These are phyloP conservation scores for Pythium phragmitis DNA, from an alignment of 352 stramenopile species.

Conservation along the genomic window DNA sequence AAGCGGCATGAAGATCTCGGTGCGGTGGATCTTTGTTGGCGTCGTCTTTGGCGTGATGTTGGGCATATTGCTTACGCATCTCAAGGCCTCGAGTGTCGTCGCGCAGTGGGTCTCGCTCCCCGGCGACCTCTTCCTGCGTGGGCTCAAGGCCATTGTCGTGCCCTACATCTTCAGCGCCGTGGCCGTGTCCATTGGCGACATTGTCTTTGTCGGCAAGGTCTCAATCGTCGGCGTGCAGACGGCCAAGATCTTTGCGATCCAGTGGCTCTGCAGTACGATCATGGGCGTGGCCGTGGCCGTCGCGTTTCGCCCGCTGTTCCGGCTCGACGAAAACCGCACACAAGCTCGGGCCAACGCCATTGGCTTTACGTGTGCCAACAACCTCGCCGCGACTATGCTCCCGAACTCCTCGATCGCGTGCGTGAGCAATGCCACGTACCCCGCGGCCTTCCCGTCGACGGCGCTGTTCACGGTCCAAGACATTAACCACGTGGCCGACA, in stretches of 20 bases:
- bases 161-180: constrained; percentile 81
- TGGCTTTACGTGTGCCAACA: neutral
- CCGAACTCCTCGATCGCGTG: constrained; percentile 17
- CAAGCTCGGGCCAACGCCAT: neutral
- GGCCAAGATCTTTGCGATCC: constrained; percentile 50
- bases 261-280: constrained; percentile 44
- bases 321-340: constrained; percentile 12
- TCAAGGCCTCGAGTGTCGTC: constrained; percentile 40
- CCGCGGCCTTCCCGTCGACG: constrained; percentile 2
- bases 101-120: constrained; percentile 61
- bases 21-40: constrained; percentile 48
- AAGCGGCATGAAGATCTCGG: constrained; percentile 47
- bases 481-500: constrained; percentile 42
- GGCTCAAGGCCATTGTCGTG: constrained; percentile 64
- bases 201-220: constrained; percentile 69
- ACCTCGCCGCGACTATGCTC: constrained; percentile 11
- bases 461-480: constrained; percentile 44
- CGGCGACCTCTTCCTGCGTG: constrained; percentile 68
- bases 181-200: constrained; percentile 66
- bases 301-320: constrained; percentile 53
- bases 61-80: constrained; percentile 40
- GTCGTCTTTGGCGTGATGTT: constrained; percentile 45
- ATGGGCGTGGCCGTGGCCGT: constrained; percentile 55
- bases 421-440: neutral
- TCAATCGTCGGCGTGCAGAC: constrained; percentile 65